These are phyloP conservation scores for Lentinula guzmanii DNA, from an alignment of 768 basidiomycete genomes.

Conservation along the genomic window DNA sequence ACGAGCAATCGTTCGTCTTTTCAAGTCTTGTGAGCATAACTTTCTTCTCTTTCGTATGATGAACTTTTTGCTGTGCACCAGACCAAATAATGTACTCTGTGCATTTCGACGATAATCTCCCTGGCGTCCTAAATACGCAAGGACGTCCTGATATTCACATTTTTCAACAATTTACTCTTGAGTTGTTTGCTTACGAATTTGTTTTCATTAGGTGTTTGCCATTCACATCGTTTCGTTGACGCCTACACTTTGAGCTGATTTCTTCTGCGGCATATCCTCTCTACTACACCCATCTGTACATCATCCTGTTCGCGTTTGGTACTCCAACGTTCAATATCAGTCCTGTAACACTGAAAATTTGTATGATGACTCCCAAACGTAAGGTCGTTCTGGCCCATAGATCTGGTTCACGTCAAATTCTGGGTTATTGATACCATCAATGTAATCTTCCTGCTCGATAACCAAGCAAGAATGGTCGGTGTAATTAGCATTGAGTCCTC, in stretches of 20 bases:
- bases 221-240: too few species aligned
- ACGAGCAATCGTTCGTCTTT: not conserved
- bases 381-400: slow-evolving; percentile 11
- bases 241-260: too few species aligned
- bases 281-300: too few species aligned
- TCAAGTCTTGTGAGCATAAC: slow-evolving; percentile 15
- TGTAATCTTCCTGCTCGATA: slow-evolving; percentile 16
- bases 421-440: slow-evolving; percentile 18
- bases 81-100: slow-evolving; percentile 35
- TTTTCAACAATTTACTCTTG: slow-evolving; percentile 1
- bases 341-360: too few species aligned
- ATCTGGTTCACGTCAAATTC: slow-evolving; percentile 31
- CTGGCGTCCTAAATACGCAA: slow-evolving; percentile 46
- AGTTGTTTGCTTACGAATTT: not conserved
- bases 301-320: too few species aligned
- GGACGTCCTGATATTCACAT: slow-evolving; percentile 38
- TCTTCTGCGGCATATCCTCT: too few species aligned
- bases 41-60: slow-evolving; percentile 23
- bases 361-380: slow-evolving; percentile 34
- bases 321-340: too few species aligned
- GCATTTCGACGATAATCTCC: slow-evolving; percentile 40
- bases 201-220: too few species aligned
- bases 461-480: slow-evolving; percentile 32
- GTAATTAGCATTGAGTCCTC: slow-evolving; percentile 29
- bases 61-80: slow-evolving; percentile 55